Percentiles rank a stretch among this genome's conserved stretches.
phyloP scores from a whole-genome alignment of 805 yeast genomes.

The Starmerella sirachaensis region DNA sequence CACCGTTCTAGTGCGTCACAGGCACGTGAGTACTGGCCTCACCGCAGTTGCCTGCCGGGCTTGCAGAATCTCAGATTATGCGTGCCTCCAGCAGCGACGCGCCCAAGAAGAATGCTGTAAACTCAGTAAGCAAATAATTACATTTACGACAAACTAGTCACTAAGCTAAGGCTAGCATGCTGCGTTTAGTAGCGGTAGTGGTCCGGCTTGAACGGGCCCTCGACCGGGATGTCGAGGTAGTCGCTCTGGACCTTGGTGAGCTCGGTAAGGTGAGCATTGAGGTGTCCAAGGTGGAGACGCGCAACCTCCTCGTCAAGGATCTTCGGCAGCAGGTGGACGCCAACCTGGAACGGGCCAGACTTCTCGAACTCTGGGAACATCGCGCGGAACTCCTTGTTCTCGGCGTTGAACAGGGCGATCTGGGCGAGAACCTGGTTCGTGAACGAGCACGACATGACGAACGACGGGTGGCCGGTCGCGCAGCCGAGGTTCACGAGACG shows the following conservation, averaged over 20 bases:
- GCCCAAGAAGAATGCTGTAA: no score
- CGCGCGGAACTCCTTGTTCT: slow-evolving; percentile 66
- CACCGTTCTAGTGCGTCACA: no score
- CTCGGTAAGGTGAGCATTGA: slow-evolving; percentile 75
- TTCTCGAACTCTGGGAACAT: slow-evolving; percentile 80
- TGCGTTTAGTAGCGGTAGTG: slow-evolving; percentile 81
- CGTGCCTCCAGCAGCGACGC: no score
- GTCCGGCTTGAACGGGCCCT: slow-evolving; percentile 97
- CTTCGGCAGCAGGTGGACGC: slow-evolving; percentile 96
- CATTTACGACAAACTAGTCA: neutral
- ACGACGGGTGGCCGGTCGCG: slow-evolving; percentile 98
- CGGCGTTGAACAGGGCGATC: slow-evolving; percentile 88
- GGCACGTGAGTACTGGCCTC: no score
- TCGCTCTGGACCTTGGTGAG: slow-evolving; percentile 77
- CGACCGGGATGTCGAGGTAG: slow-evolving; percentile 79
- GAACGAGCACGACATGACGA: slow-evolving; percentile 99
- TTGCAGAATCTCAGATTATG: no score
- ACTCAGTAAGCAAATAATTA: neutral
- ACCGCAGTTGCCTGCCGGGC: no score
- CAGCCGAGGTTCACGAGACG: slow-evolving; percentile 98
- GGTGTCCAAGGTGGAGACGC: slow-evolving; percentile 86
- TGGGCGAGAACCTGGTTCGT: slow-evolving; percentile 99
- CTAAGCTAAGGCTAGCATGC: neutral
- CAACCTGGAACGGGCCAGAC: slow-evolving; percentile 80
- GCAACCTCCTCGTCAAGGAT: slow-evolving; percentile 98